These are phyloP conservation scores for Taiozyma onychis DNA, from an alignment of 1,139 yeast genomes.

Conservation along the genomic window DNA sequence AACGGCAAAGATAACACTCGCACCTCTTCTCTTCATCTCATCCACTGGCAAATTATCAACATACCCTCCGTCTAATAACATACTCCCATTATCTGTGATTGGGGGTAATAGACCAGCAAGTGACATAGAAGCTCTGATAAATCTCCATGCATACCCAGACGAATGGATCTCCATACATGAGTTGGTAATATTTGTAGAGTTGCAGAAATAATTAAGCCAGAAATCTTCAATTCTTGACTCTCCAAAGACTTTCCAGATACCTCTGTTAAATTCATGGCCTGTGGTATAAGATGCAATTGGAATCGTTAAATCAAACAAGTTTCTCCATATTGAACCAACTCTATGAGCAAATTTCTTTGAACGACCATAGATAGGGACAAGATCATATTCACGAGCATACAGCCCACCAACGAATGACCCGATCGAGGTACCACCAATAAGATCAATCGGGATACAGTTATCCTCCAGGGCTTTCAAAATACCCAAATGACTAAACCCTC, in stretches of 20 bases:
- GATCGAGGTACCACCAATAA: slow-evolving; percentile 94
- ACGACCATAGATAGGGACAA: slow-evolving; percentile 86
- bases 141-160: slow-evolving; percentile 92
- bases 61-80: slow-evolving; percentile 95
- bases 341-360: slow-evolving; percentile 83
- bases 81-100: slow-evolving; percentile 80
- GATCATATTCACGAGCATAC: slow-evolving; percentile 86
- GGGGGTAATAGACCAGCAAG: slow-evolving; percentile 93
- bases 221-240: slow-evolving; percentile 91
- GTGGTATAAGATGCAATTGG: slow-evolving; percentile 94
- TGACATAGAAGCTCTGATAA: slow-evolving; percentile 94
- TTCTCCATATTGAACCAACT: slow-evolving; percentile 82
- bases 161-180: slow-evolving; percentile 94
- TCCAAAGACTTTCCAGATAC: slow-evolving; percentile 94
- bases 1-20: slow-evolving; percentile 84
- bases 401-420: slow-evolving; percentile 95
- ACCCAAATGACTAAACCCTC: slow-evolving; percentile 92
- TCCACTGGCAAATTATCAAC: slow-evolving; percentile 88
- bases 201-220: slow-evolving; percentile 85
- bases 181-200: slow-evolving; percentile 94
- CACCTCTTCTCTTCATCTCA: slow-evolving; percentile 88
- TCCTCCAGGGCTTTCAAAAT: slow-evolving; percentile 91
- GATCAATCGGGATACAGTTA: slow-evolving; percentile 87
- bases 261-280: slow-evolving; percentile 95
- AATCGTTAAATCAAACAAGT: slow-evolving; percentile 76